These are phyloP conservation scores for Salix viminalis DNA, from an alignment of 345 rosid genomes.

Conservation along the genomic window DNA sequence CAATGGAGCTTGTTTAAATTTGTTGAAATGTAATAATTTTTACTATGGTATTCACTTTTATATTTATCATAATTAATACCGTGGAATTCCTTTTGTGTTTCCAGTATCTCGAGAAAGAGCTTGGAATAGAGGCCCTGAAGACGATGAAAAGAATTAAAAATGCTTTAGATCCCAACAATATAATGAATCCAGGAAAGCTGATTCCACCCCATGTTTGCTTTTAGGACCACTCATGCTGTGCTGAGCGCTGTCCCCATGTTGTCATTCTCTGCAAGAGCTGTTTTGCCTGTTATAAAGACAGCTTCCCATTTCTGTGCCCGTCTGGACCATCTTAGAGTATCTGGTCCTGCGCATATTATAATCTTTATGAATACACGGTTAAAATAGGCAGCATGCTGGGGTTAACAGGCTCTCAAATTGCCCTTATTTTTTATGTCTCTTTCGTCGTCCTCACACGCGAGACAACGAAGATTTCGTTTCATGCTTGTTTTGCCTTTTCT, in stretches of 20 bases:
- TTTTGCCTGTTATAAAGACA: not conserved
- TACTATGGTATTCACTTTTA: no score
- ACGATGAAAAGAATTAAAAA: constrained; percentile 79
- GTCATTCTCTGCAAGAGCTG: not conserved
- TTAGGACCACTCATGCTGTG: constrained; percentile 14
- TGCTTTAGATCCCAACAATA: constrained; percentile 76
- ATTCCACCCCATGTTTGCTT: constrained; percentile 88
- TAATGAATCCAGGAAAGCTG: constrained; percentile 95
- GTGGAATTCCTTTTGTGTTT: not conserved
- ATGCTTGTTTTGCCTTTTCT: no score
- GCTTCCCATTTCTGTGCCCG: not conserved
- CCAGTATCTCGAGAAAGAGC: constrained; percentile 88
- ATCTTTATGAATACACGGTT: not conserved
- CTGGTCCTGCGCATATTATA: not conserved
- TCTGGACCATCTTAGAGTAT: not conserved
- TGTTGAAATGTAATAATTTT: no score
- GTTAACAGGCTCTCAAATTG: not conserved
- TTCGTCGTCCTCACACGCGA: no score
- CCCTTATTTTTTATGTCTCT: not conserved
- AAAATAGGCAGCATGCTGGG: not conserved
- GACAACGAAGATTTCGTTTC: no score
- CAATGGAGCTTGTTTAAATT: no score
- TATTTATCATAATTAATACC: no score
- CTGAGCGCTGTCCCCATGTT: not conserved
- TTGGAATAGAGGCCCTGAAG: constrained; percentile 70